These are phyloP conservation scores for Amanita molliuscula DNA, from an alignment of 768 basidiomycete genomes.

Conservation along the genomic window DNA sequence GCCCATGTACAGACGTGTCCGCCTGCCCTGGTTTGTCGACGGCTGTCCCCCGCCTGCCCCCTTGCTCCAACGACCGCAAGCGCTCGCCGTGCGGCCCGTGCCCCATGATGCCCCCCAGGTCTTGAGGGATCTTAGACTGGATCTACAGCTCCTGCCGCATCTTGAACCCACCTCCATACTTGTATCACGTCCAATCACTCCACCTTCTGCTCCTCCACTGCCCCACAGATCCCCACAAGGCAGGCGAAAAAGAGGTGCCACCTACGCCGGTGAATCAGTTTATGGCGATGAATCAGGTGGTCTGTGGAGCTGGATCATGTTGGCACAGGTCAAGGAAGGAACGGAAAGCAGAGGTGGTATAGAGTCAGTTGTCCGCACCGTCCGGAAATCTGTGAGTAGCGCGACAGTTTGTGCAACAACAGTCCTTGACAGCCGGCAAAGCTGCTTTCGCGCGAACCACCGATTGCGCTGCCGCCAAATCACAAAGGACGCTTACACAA, in stretches of 20 bases:
- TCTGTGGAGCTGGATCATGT: slow-evolving; percentile 71
- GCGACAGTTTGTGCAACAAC: not conserved
- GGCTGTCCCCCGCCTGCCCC: slow-evolving; percentile 10
- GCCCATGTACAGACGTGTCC: not conserved
- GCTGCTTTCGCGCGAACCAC: slow-evolving; percentile 50
- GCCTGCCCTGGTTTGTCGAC: slow-evolving; percentile 64
- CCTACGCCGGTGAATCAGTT: slow-evolving; percentile 53
- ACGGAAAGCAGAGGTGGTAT: slow-evolving; percentile 73
- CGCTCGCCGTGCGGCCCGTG: slow-evolving; percentile 37
- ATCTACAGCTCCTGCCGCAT: slow-evolving; percentile 53
- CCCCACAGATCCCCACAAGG: slow-evolving; percentile 52
- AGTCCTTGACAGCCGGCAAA: slow-evolving; percentile 15
- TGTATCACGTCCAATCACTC: slow-evolving; percentile 40
- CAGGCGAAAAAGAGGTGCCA: slow-evolving; percentile 52
- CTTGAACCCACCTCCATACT: slow-evolving; percentile 51
- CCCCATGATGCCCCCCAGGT: slow-evolving; percentile 44
- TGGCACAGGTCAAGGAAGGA: slow-evolving; percentile 80
- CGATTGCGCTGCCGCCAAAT: slow-evolving; percentile 53
- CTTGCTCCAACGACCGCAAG: slow-evolving; percentile 7
- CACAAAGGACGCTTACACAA: slow-evolving; percentile 48
- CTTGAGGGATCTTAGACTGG: slow-evolving; percentile 44
- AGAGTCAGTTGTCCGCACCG: slow-evolving; percentile 59
- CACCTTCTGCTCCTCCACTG: slow-evolving; percentile 48
- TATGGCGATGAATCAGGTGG: slow-evolving; percentile 36
- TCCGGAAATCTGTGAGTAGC: slow-evolving; percentile 57